Evolutionary conservation across 768 basidiomycete genomes (phyloP).

Genomic region (Pisolithus marmoratus): DNA sequence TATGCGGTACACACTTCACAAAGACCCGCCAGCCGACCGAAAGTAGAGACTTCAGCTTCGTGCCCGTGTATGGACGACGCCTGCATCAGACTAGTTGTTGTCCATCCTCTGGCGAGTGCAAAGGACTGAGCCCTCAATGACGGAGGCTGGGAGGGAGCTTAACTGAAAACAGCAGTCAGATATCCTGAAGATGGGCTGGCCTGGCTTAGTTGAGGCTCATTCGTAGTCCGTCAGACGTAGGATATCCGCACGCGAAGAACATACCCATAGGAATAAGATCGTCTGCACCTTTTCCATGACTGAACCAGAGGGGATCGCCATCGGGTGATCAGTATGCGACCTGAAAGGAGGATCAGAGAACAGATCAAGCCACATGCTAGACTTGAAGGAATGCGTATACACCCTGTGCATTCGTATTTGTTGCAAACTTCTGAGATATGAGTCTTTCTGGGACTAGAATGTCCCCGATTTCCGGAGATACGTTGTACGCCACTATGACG

Average conservation of each 20-base stretch:
- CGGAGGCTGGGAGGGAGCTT: too few relatives aligned
- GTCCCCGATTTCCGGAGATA: constrained; percentile 59
- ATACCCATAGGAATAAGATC: constrained; percentile 64
- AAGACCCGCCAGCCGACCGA: too few relatives aligned
- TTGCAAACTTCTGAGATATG: constrained; percentile 54
- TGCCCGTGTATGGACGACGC: too few relatives aligned
- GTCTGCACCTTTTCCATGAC: constrained; percentile 60
- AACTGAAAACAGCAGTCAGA: too few relatives aligned
- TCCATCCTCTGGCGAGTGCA: too few relatives aligned
- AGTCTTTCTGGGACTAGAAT: constrained; percentile 71
- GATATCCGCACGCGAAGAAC: neutral
- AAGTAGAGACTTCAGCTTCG: too few relatives aligned
- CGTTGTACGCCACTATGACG: constrained; percentile 40
- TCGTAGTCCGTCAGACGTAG: neutral
- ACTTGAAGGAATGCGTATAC: constrained; percentile 37
- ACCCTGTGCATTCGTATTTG: constrained; percentile 59
- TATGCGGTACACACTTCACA: too few relatives aligned
- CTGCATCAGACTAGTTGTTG: too few relatives aligned
- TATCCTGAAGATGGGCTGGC: too few relatives aligned
- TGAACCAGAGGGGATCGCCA: constrained; percentile 78
- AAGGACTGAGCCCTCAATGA: too few relatives aligned
- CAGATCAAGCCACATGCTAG: neutral
- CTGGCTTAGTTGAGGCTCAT: too few relatives aligned
- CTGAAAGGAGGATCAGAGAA: constrained; percentile 30
- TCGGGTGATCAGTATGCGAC: constrained; percentile 55